Conservation (phyloP, 129 eudicot species). For the Helichrysum umbraculigerum region DNA sequence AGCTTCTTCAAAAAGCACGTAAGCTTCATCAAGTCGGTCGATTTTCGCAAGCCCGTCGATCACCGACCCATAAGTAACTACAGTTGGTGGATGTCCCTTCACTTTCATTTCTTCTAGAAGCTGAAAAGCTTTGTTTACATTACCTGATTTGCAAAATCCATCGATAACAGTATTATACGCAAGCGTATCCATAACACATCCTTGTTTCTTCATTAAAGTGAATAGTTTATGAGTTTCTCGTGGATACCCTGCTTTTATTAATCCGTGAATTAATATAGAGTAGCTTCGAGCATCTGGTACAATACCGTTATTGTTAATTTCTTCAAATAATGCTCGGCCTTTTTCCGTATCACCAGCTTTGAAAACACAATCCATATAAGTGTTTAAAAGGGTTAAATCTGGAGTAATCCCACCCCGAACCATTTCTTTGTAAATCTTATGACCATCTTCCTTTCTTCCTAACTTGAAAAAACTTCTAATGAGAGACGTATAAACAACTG, state of each 20-base stretch:
- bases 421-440: conserved; percentile 93
- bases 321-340: conserved; percentile 82
- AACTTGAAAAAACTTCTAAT: conserved; percentile 67
- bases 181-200: conserved; percentile 76
- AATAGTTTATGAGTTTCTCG: conserved; percentile 64
- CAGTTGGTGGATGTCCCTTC: conserved; percentile 69
- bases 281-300: conserved; percentile 84
- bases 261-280: conserved; percentile 84
- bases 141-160: conserved; percentile 88
- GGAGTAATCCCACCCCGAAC: conserved; percentile 57
- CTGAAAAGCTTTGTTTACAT: conserved; percentile 85
- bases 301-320: conserved; percentile 59
- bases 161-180: conserved; percentile 87
- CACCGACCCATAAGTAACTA: conserved; percentile 89
- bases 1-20: conserved; percentile 98
- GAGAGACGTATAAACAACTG: conserved; percentile 79
- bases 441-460: conserved; percentile 85
- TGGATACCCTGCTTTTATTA: conserved; percentile 79
- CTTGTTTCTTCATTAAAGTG: conserved; percentile 81
- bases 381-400: conserved; percentile 77
- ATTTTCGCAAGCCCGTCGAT: conserved; percentile 97
- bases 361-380: conserved; percentile 91
- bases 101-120: conserved; percentile 93
- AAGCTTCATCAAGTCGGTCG: conserved; percentile 92
- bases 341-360: conserved; percentile 87